phyloP scores from a whole-genome alignment of 805 yeast genomes.

The Ogataea populi-albae region DNA sequence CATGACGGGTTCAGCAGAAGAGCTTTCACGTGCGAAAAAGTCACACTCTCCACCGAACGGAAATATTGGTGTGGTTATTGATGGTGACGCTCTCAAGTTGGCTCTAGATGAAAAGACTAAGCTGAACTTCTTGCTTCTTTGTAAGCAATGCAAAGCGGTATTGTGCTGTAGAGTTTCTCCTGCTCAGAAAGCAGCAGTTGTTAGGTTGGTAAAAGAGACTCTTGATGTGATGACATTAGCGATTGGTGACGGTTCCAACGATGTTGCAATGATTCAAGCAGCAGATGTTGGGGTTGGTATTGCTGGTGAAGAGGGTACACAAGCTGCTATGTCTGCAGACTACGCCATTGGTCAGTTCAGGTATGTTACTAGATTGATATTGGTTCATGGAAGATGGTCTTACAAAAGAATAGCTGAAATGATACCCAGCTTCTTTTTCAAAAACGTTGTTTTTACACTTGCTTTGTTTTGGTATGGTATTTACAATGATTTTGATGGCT shows the following conservation, averaged over 20 bases:
- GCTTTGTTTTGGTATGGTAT: conserved; percentile 81
- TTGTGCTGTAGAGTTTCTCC: conserved; percentile 88
- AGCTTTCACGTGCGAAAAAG: conserved; percentile 51
- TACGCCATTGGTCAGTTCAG: conserved; percentile 84
- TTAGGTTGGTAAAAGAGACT: conserved; percentile 68
- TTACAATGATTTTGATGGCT: conserved; percentile 71
- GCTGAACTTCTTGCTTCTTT: conserved; percentile 62
- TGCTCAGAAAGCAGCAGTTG: conserved; percentile 83
- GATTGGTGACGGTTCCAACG: conserved; percentile 87
- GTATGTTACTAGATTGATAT: conserved; percentile 58
- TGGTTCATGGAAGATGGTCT: conserved; percentile 87
- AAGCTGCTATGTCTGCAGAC: conserved; percentile 86
- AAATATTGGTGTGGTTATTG: conserved; percentile 67
- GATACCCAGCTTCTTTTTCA: conserved; percentile 80
- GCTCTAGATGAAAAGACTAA: conserved; percentile 41
- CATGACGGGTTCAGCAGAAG: conserved; percentile 58
- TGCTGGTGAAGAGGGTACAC: conserved; percentile 90
- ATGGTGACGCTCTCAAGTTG: conserved; percentile 71
- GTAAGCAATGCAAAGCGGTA: conserved; percentile 80
- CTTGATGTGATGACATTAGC: conserved; percentile 82
- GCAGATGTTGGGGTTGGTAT: conserved; percentile 88
- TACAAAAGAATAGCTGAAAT: conserved; percentile 78
- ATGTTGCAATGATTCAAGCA: conserved; percentile 88
- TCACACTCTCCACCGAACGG: conserved; percentile 68
- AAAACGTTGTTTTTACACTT: conserved; percentile 71